Evolutionary conservation across 2,329 filamentous ascomycete genomes (phyloP), one percentile per base, ranked within the genome.

Genomic region (Ophiostoma quercus): DNA sequence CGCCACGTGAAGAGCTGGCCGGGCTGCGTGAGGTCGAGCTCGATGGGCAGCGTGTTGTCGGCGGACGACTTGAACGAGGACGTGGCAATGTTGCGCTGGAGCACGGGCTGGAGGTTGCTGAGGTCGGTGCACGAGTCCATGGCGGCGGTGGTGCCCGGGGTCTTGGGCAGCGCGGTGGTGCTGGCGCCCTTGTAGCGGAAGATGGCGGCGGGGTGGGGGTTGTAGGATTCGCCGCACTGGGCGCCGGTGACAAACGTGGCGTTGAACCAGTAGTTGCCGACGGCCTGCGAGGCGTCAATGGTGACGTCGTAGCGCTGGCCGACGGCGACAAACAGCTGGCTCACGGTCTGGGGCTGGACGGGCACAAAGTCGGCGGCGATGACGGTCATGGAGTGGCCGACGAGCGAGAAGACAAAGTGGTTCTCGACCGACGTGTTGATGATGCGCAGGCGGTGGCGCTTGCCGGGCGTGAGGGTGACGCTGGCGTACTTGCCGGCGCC

Each of bases 301-400:
- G 82, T 77, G 14, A 84, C 76, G 72, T 84, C 82, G 72, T 78
- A 79, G 25, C 80, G 76, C 74, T 77, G 81, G 72, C 78, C 81
- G 70, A 87, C 80, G 34, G 78, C 84, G 14, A 88, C 77, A 67
- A 81, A 83, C 25, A 88, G 76, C 66, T 81, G 79, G 39, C 82
- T 77, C 0, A 84, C 83, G 0, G 79, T 79, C 74, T 83, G 82
- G 3, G 86, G 83, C 68, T 81, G 75, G 68, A 86, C 77, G 0
- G 83, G 81, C 2, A 86, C 83, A 57, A 85, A 81, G 73, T 87
- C 85, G 63, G 80, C 79, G 2, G 82, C 79, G 67, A 87, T 83
- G 67, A 87, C 79, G 1, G 80, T 84, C 73, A 87, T 77, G 16
- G 76, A 76, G 75, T 87, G 84, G 41, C 79, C 79, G 69, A 80